These are phyloP conservation scores for Schizophyllum commune DNA, from an alignment of 1,284 basidiomycete genomes.

Conservation along the genomic window DNA sequence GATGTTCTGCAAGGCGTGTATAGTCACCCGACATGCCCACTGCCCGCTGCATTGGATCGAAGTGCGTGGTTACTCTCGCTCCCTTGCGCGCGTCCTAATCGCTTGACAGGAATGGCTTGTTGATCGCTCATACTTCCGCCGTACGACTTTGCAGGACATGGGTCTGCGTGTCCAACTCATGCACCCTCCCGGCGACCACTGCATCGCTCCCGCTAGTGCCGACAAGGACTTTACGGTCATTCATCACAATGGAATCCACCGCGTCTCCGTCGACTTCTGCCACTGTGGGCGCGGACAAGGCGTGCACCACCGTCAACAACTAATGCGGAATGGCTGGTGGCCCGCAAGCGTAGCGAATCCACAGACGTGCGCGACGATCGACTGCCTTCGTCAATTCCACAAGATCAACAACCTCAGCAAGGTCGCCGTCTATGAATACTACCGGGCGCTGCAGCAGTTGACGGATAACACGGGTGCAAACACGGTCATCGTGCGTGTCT, in stretches of 20 bases:
- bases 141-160: not conserved
- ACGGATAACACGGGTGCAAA: constrained; percentile 6
- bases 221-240: constrained; percentile 20
- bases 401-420: constrained; percentile 14
- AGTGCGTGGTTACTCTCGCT: not conserved
- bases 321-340: constrained; percentile 20
- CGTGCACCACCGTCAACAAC: constrained; percentile 12
- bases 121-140: not conserved
- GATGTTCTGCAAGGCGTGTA: not conserved
- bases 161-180: constrained; percentile 19
- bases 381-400: constrained; percentile 10
- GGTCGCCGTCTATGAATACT: constrained; percentile 13
- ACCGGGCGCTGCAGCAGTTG: constrained; percentile 9
- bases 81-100: not conserved
- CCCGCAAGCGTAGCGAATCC: constrained; percentile 9
- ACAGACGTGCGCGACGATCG: constrained; percentile 9
- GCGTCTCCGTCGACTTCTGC: constrained; percentile 24
- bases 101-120: not conserved
- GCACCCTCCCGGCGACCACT: constrained; percentile 9
- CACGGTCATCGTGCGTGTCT: not conserved
- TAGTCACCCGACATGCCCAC: not conserved
- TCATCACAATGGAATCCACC: constrained; percentile 23
- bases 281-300: constrained; percentile 14
- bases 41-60: not conserved
- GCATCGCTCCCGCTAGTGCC: constrained; percentile 3